Conservation (phyloP, 2,329 filamentous ascomycete genomes). For the Cercospora zeae-maydis region DNA sequence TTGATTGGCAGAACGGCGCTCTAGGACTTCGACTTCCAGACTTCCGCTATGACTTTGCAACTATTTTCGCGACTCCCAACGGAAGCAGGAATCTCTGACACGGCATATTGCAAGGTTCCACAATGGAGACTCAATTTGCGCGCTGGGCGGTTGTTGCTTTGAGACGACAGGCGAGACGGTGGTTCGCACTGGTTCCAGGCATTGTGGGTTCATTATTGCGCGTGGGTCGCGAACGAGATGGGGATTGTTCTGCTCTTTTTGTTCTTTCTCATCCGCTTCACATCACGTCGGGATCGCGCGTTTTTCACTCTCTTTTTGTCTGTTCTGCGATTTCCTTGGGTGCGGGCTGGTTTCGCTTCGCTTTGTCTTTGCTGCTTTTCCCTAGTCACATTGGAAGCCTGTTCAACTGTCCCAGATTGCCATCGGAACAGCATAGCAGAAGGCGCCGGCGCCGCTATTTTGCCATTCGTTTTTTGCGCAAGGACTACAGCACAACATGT, state of each 20-base stretch:
- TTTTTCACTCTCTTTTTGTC: background rate
- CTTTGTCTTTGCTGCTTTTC: background rate
- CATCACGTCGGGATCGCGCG: background rate
- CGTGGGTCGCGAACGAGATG: background rate
- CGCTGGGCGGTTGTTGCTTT: background rate
- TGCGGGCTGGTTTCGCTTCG: background rate
- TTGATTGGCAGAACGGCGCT: background rate
- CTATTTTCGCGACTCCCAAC: background rate
- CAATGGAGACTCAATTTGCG: background rate
- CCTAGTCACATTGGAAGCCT: background rate
- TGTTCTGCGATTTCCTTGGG: background rate
- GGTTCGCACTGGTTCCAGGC: background rate
- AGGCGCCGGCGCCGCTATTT: background rate
- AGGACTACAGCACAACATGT: constrained; percentile 7
- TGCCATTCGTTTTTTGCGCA: background rate
- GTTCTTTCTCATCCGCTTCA: background rate
- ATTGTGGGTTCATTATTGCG: background rate
- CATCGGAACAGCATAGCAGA: background rate
- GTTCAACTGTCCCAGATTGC: background rate
- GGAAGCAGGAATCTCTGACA: background rate
- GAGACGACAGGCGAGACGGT: background rate
- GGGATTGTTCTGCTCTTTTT: background rate
- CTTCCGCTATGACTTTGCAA: background rate
- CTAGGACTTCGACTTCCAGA: background rate
- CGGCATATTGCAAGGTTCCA: background rate